phyloP scores from a whole-genome alignment of 768 basidiomycete species.

The Amanita jacksonii region DNA sequence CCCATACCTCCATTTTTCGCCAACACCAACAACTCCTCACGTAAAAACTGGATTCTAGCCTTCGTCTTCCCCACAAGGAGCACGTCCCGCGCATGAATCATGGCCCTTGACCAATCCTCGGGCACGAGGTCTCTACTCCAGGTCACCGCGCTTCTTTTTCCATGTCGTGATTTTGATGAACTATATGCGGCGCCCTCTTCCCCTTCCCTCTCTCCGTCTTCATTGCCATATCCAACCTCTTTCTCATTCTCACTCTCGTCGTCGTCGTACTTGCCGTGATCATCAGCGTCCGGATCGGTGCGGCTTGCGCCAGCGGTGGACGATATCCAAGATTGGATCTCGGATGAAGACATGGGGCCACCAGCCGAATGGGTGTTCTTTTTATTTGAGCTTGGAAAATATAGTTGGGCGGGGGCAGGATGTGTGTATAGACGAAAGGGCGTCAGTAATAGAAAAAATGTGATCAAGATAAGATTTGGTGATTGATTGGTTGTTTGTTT shows the following conservation, averaged over 20 bases:
- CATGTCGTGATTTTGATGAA: too few species aligned
- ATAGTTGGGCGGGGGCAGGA: too few species aligned
- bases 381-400: constrained; percentile 34
- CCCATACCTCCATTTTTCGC: constrained; percentile 47
- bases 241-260: too few species aligned
- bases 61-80: constrained; percentile 14
- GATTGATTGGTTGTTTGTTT: too few species aligned
- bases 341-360: constrained; percentile 35
- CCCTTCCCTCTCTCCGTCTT: too few species aligned
- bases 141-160: constrained; percentile 15
- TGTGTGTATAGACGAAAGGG: too few species aligned
- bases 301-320: constrained; percentile 28
- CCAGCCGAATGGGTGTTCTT: constrained; percentile 31
- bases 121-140: constrained; percentile 3
- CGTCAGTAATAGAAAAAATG: too few species aligned
- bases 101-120: constrained; percentile 7
- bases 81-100: constrained; percentile 10
- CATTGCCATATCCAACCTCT: too few species aligned
- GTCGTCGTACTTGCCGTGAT: too few species aligned
- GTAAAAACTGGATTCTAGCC: too few species aligned
- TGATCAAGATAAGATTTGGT: too few species aligned
- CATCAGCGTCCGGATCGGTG: too few species aligned
- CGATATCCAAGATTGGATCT: constrained; percentile 58
- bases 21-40: constrained; percentile 48
- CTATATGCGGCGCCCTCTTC: constrained; percentile 24